A percentile compares a stretch with the other conserved stretches of the same genome.
phyloP scores from a whole-genome alignment of 345 rosid species.

The Mercurialis annua region DNA sequence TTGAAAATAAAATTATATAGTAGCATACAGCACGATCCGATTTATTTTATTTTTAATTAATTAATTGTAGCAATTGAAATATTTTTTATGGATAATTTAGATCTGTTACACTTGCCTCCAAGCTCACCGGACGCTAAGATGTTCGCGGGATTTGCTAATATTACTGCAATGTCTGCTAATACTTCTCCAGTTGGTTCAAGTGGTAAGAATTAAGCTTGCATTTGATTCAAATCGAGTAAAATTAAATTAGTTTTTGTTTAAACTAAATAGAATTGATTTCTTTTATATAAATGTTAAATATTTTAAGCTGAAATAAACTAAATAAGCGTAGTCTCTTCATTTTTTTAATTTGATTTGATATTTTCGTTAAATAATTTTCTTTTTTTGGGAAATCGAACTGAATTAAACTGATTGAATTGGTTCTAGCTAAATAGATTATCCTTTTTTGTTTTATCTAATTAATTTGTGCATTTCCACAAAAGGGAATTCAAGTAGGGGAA shows the following conservation, averaged over 20 bases:
- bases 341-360: not conserved
- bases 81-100: conserved; percentile 23
- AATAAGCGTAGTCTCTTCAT: no score
- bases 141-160: conserved; percentile 51
- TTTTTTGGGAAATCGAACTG: not conserved
- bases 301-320: no score
- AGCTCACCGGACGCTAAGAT: conserved; percentile 62
- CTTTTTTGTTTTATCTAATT: not conserved
- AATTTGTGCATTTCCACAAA: not conserved
- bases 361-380: not conserved
- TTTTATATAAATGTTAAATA: no score
- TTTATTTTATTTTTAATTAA: no score
- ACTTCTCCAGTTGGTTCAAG: conserved; percentile 30
- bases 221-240: no score
- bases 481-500: conserved; percentile 19
- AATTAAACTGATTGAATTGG: no score
- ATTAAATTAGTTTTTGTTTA: not conserved
- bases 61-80: not conserved
- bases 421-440: not conserved
- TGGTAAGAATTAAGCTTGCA: conserved; percentile 19
- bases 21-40: not conserved
- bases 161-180: conserved; percentile 22
- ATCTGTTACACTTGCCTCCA: conserved; percentile 56
- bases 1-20: no score
- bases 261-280: no score